These are phyloP conservation scores for Gracilaria vermiculophylla DNA, from an alignment of 23 red algal species.

Conservation along the genomic window DNA sequence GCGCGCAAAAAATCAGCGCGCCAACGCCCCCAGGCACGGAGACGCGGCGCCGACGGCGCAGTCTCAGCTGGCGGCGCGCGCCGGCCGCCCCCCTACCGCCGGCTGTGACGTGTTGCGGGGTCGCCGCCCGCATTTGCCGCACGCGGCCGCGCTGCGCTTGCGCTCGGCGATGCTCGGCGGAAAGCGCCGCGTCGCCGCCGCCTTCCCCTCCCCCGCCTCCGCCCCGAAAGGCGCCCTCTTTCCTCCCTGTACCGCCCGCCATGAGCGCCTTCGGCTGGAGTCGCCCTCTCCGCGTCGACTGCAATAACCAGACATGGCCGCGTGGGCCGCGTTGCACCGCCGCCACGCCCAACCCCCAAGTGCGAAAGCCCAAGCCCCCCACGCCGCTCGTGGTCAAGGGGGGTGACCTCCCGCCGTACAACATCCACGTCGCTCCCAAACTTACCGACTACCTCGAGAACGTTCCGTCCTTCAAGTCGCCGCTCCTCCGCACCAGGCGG, in stretches of 20 bases:
- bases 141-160: no score
- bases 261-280: neutral
- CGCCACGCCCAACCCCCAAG: neutral
- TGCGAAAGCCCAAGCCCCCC: neutral
- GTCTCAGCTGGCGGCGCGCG: neutral
- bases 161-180: no score
- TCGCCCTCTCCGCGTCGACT: neutral
- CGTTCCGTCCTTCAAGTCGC: neutral
- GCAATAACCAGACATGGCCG: neutral
- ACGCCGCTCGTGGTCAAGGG: neutral
- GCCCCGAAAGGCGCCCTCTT: slow-evolving; percentile 20
- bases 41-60: no score
- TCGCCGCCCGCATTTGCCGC: no score
- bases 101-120: slow-evolving; percentile 49
- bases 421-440: neutral
- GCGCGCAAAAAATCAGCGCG: no score
- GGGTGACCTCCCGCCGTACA: neutral
- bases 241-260: neutral
- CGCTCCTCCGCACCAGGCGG: neutral
- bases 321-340: neutral
- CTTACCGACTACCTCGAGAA: slow-evolving; percentile 16
- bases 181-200: no score
- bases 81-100: neutral
- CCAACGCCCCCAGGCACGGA: neutral
- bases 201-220: no score